Conservation (phyloP, 345 rosid species). For the Tarenaya hassleriana region DNA sequence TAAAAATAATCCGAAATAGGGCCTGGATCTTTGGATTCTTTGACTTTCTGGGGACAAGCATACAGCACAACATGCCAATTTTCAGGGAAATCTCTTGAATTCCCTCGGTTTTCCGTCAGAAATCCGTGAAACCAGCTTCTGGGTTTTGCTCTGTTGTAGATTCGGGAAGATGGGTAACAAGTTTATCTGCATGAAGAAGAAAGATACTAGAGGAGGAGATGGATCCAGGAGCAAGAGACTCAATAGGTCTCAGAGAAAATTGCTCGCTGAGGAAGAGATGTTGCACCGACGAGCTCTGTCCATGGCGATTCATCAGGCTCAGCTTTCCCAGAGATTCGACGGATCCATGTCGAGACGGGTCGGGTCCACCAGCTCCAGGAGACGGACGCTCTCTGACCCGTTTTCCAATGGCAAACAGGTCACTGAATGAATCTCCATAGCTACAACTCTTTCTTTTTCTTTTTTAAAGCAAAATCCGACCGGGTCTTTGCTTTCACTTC, state of each 20-base stretch:
- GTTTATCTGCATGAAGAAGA: conserved; percentile 66
- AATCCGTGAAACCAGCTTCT: conserved; percentile 1
- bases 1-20: too few relatives aligned
- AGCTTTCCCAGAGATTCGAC: conserved; percentile 83
- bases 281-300: conserved; percentile 90
- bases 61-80: conserved; percentile 7
- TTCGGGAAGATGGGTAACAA: conserved; percentile 68
- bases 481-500: conserved; percentile 6
- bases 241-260: conserved; percentile 80
- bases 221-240: conserved; percentile 77
- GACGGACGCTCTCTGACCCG: conserved; percentile 58
- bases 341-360: conserved; percentile 97
- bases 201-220: conserved; percentile 38
- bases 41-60: conserved; percentile 20
- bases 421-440: neutral
- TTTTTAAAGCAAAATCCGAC: conserved; percentile 7
- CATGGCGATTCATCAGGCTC: conserved; percentile 88
- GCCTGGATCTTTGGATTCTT: neutral
- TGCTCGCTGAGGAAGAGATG: conserved; percentile 77
- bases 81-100: conserved; percentile 9
- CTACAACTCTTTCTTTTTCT: neutral
- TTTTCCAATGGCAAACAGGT: conserved; percentile 76
- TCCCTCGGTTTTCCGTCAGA: neutral
- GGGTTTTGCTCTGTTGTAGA: conserved; percentile 5
- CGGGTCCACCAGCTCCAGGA: conserved; percentile 74